Evolutionary conservation across 495 filamentous ascomycete species (phyloP).

Genomic region (Xylaria venustula): DNA sequence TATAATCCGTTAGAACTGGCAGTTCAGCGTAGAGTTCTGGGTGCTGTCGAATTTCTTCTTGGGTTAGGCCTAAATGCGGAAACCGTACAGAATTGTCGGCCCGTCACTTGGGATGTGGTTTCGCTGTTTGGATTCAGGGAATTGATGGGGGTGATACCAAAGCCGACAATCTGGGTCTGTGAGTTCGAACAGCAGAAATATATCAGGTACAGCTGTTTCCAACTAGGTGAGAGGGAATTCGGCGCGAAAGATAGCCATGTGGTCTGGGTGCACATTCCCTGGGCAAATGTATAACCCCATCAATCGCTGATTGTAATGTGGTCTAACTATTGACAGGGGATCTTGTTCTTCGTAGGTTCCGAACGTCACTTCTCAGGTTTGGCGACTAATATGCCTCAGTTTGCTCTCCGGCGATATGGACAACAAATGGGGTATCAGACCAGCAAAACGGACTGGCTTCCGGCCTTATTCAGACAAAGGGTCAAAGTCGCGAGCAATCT

Average conservation of each 20-base stretch:
- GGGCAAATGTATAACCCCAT: not conserved
- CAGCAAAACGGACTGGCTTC: not conserved
- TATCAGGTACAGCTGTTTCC: no score
- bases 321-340: not conserved
- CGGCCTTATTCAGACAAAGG: not conserved
- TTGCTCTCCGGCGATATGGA: not conserved
- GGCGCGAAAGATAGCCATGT: no score
- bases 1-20: no score
- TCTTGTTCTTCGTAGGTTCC: not conserved
- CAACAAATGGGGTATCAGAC: not conserved
- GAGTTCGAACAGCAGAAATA: not conserved
- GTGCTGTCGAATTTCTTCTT: not conserved
- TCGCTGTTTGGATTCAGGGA: not conserved
- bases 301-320: not conserved
- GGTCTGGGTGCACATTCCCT: not conserved
- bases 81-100: not conserved
- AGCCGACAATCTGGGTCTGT: not conserved
- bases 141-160: not conserved
- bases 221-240: no score
- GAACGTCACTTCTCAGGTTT: not conserved
- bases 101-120: not conserved
- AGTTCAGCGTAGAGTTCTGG: no score
- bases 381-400: not conserved
- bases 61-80: not conserved
- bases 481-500: not conserved